phyloP scores from a whole-genome alignment of 345 rosid species.

The Angophora floribunda region DNA sequence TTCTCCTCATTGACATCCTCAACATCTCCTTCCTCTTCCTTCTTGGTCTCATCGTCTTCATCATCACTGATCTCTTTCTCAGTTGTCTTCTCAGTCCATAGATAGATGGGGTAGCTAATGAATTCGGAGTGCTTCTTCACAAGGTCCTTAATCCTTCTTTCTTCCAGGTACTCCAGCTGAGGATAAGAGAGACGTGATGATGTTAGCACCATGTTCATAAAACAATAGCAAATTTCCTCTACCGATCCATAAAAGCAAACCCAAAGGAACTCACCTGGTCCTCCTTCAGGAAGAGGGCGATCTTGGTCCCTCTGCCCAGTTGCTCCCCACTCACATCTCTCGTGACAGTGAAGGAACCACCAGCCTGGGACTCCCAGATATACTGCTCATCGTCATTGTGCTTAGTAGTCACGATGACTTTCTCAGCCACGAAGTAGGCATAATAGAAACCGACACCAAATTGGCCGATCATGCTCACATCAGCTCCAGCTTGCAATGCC shows the following conservation, averaged over 20 bases:
- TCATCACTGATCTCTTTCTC: constrained; percentile 42
- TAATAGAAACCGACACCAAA: constrained; percentile 43
- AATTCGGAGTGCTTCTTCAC: constrained; percentile 46
- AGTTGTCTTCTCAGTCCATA: constrained; percentile 40
- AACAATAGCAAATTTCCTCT: neutral
- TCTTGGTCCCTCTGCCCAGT: constrained; percentile 39
- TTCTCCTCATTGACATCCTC: constrained; percentile 36
- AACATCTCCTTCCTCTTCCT: constrained; percentile 32
- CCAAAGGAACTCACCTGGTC: constrained; percentile 18
- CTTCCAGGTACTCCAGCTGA: constrained; percentile 35
- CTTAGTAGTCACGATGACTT: constrained; percentile 28
- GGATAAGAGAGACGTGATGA: neutral
- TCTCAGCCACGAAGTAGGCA: constrained; percentile 36
- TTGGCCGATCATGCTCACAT: constrained; percentile 44
- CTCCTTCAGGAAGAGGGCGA: constrained; percentile 34
- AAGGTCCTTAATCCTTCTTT: constrained; percentile 39
- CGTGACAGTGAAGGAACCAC: constrained; percentile 35
- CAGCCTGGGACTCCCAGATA: constrained; percentile 38
- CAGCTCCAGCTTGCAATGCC: constrained; percentile 44
- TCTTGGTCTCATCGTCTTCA: constrained; percentile 35
- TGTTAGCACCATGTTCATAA: neutral
- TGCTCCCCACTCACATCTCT: constrained; percentile 29
- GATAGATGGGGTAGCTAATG: constrained; percentile 35
- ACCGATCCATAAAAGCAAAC: neutral
- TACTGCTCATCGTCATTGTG: constrained; percentile 39